Evolutionary conservation across 1,284 basidiomycete species (phyloP), one percentile per base, ranked within the genome.

Genomic region (Trichosporon ovoides): DNA sequence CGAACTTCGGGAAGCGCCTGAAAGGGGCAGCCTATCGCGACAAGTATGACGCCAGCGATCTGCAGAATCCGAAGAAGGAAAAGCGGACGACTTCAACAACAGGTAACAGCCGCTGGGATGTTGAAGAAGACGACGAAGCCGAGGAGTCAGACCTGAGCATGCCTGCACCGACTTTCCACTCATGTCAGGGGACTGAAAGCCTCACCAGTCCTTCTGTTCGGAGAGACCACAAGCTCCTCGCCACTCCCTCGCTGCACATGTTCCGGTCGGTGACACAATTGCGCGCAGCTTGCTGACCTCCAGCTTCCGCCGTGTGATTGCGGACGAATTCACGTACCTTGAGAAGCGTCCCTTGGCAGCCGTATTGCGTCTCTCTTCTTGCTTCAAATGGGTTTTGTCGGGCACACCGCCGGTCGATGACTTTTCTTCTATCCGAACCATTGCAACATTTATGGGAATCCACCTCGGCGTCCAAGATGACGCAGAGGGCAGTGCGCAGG

Each of bases 311-410:
- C 87, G 93, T 3, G 84, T 90, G 51, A 87, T 96, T 53, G 86
- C 96, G 49, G 94, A 97, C 77, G 93, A 97, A 74, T 97, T 95
- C 75, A 95, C 93, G 1, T 97, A 97, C 72, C 82, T 95, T 14
- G 85, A 88, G 36, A 90, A 88, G 55, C 86, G 88, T 67, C 82
- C 86, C 9, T 86, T 90, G 56, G 81, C 89, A 1, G 83, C 93
- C 66, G 82, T 95, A 31, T 89, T 89, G 3, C 84, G 83, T 38
- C 76, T 95, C 22, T 83, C 85, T 22, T 87, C 90, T 0, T 85
- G 87, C 58, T 83, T 89, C 61, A 87, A 86, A 56, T 97, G 93
- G 93, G 89, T 97, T 3, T 82, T 97, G n/a, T 97, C 93, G 0
- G 93, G 94, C 36, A 97, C 93, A 18, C 94, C 93, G 2, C 93